phyloP scores from a whole-genome alignment of 2,329 filamentous ascomycete species.

The Gremmenia infestans region DNA sequence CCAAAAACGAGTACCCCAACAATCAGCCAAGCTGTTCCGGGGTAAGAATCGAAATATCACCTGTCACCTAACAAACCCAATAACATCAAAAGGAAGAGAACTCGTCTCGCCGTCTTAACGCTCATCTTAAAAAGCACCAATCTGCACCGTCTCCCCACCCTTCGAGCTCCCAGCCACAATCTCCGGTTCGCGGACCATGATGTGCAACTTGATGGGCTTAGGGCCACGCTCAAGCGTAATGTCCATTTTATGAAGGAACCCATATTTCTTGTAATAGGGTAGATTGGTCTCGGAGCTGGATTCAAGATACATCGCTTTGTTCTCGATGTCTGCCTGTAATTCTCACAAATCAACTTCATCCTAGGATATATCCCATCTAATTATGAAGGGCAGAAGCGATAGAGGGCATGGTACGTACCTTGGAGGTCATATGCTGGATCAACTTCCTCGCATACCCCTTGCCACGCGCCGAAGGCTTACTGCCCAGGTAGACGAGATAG shows the following conservation, averaged over 20 bases:
- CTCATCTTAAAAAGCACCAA: constrained; percentile 11
- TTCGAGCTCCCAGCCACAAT: constrained; percentile 29
- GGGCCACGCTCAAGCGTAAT: constrained; percentile 56
- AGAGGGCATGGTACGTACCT: constrained; percentile 40
- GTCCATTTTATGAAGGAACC: constrained; percentile 61
- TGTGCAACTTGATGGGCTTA: constrained; percentile 61
- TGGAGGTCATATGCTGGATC: constrained; percentile 62
- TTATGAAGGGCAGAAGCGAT: not conserved
- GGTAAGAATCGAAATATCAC: not conserved
- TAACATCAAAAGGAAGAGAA: not conserved
- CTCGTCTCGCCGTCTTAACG: not conserved
- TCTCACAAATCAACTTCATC: constrained; percentile 26
- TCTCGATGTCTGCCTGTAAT: constrained; percentile 57
- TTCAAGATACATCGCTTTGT: constrained; percentile 70
- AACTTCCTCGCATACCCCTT: constrained; percentile 69
- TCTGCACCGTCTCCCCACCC: constrained; percentile 34
- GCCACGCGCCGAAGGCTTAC: constrained; percentile 63
- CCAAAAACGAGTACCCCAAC: not conserved
- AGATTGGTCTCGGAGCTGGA: constrained; percentile 66
- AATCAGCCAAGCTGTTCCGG: not conserved
- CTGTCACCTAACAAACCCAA: not conserved
- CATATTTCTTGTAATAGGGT: constrained; percentile 68
- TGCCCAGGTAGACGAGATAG: constrained; percentile 82
- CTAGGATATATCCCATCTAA: not conserved
- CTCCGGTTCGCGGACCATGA: constrained; percentile 74